These are phyloP conservation scores for Wallacemonas sp. DNA, from an alignment of 208 protist genomes.

Conservation along the genomic window DNA sequence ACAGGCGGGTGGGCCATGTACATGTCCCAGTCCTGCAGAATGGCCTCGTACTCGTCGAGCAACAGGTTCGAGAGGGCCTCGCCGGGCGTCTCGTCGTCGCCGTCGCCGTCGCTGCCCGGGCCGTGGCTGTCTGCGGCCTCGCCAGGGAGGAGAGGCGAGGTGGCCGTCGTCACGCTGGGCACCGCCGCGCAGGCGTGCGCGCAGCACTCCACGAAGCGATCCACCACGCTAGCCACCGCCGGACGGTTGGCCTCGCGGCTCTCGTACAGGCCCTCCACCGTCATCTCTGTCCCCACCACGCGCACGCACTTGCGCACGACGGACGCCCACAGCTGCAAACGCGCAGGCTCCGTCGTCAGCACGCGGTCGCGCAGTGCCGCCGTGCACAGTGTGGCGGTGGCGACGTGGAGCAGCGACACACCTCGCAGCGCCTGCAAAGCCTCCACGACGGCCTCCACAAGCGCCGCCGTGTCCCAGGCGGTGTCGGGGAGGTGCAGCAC, in stretches of 20 bases:
- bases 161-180: no score
- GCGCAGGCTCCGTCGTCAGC: slow-evolving; percentile 18
- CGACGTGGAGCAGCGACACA: slow-evolving; percentile 70
- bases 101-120: neutral
- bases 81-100: slow-evolving; percentile 34
- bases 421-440: slow-evolving; percentile 44
- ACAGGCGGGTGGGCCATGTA: slow-evolving; percentile 78
- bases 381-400: slow-evolving; percentile 49
- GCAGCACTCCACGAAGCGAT: slow-evolving; percentile 68
- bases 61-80: slow-evolving; percentile 60
- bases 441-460: slow-evolving; percentile 34
- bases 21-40: slow-evolving; percentile 80
- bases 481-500: slow-evolving; percentile 2
- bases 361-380: slow-evolving; percentile 36
- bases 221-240: slow-evolving; percentile 51
- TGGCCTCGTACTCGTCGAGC: slow-evolving; percentile 59
- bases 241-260: slow-evolving; percentile 35
- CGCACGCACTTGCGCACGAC: slow-evolving; percentile 66
- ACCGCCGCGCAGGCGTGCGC: slow-evolving; percentile 44
- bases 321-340: slow-evolving; percentile 24
- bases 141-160: no score
- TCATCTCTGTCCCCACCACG: slow-evolving; percentile 59
- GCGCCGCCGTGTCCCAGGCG: slow-evolving; percentile 19
- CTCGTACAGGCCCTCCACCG: slow-evolving; percentile 59
- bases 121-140: neutral